Conservation (phyloP, 345 rosid genomes). For the Salix brachista region DNA sequence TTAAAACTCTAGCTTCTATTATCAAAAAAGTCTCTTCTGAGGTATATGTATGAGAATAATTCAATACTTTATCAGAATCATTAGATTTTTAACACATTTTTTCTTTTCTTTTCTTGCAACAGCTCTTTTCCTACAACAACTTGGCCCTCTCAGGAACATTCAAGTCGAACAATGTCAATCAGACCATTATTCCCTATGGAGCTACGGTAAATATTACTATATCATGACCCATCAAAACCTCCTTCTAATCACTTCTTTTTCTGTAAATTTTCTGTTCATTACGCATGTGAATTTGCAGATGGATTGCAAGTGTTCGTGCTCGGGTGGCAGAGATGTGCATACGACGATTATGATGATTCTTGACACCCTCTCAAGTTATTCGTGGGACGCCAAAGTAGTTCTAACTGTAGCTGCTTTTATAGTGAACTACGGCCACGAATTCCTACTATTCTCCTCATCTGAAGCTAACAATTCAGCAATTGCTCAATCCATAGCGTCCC, state of each 20-base stretch:
- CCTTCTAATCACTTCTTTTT: neutral
- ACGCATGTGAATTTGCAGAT: conserved; percentile 20
- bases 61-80: neutral
- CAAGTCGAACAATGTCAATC: neutral
- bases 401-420: conserved; percentile 48
- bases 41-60: conserved; percentile 8
- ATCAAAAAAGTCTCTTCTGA: conserved; percentile 44
- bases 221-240: neutral
- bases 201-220: neutral
- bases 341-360: conserved; percentile 39
- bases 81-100: neutral
- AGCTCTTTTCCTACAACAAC: neutral
- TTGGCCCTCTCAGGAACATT: neutral
- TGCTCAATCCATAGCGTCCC: conserved; percentile 39
- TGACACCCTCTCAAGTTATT: conserved; percentile 31
- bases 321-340: conserved; percentile 43
- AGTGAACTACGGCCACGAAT: conserved; percentile 37
- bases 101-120: neutral
- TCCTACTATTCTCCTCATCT: conserved; percentile 34
- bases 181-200: neutral
- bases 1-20: conserved; percentile 29
- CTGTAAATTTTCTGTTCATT: neutral
- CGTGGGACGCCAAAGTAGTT: conserved; percentile 53
- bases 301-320: conserved; percentile 53
- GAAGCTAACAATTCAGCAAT: conserved; percentile 25